Percentiles rank a stretch among this genome's conserved stretches.
These are phyloP conservation scores for Alternaria infectoria DNA, from an alignment of 2,329 filamentous ascomycete species.

Conservation along the genomic window DNA sequence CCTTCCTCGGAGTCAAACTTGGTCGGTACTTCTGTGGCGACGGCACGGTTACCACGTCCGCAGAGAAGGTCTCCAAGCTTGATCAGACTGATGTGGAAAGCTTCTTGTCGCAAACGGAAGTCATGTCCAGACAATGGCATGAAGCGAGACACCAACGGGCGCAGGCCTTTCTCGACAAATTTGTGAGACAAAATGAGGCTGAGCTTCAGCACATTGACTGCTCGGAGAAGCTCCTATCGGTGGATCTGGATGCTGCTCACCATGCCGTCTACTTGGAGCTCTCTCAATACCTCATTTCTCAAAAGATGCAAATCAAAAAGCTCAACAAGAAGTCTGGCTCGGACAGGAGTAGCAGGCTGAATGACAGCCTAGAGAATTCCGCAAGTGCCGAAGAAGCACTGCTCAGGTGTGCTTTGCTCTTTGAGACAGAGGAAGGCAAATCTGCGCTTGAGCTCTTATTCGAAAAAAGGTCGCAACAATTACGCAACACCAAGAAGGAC, in stretches of 20 bases:
- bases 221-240: slow-evolving; percentile 52
- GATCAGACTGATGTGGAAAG: slow-evolving; percentile 56
- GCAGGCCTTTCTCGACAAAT: slow-evolving; percentile 62
- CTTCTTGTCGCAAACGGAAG: slow-evolving; percentile 61
- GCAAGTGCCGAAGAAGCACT: slow-evolving; percentile 60
- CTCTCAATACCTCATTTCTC: slow-evolving; percentile 59
- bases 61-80: slow-evolving; percentile 48
- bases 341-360: slow-evolving; percentile 51
- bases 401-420: slow-evolving; percentile 51
- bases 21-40: slow-evolving; percentile 60
- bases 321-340: slow-evolving; percentile 43
- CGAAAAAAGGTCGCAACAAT: slow-evolving; percentile 22
- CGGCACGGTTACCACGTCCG: slow-evolving; percentile 53
- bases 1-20: slow-evolving; percentile 61
- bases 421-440: slow-evolving; percentile 15
- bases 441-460: slow-evolving; percentile 24
- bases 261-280: slow-evolving; percentile 62
- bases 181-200: slow-evolving; percentile 54
- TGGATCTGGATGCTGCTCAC: slow-evolving; percentile 57
- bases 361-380: slow-evolving; percentile 55
- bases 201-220: slow-evolving; percentile 48
- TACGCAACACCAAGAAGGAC: slow-evolving; percentile 13
- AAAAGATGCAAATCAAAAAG: slow-evolving; percentile 56
- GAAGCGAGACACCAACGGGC: slow-evolving; percentile 57
- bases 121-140: slow-evolving; percentile 61